phyloP scores from a whole-genome alignment of 805 yeast genomes.

The Nakazawaea molendinolei region DNA sequence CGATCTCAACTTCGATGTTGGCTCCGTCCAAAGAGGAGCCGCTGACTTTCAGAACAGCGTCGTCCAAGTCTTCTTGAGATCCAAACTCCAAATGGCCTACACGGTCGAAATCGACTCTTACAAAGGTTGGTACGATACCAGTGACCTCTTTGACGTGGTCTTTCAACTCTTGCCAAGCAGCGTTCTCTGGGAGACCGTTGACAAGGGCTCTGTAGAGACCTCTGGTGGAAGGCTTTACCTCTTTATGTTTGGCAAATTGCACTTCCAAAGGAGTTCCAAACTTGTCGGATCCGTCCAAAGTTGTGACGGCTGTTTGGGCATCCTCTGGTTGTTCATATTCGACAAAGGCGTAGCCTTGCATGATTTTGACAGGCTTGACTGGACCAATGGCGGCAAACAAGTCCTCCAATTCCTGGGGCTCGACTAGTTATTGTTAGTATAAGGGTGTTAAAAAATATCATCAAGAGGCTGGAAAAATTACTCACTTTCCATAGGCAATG shows the following conservation, averaged over 20 bases:
- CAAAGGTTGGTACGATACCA: slow-evolving; percentile 56
- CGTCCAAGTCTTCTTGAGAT: slow-evolving; percentile 66
- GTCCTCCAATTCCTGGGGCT: slow-evolving; percentile 52
- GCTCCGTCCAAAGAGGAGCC: slow-evolving; percentile 66
- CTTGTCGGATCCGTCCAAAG: slow-evolving; percentile 38
- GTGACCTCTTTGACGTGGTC: slow-evolving; percentile 82
- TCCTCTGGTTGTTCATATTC: slow-evolving; percentile 66
- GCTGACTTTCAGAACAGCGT: slow-evolving; percentile 70
- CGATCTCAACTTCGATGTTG: slow-evolving; percentile 71
- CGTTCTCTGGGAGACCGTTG: slow-evolving; percentile 63
- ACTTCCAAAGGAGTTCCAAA: slow-evolving; percentile 44
- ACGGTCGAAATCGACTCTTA: slow-evolving; percentile 41
- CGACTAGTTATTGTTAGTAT: slow-evolving; percentile 3
- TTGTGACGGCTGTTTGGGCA: slow-evolving; percentile 43
- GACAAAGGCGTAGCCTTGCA: slow-evolving; percentile 85
- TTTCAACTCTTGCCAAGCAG: slow-evolving; percentile 85
- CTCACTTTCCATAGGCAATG: slow-evolving; percentile 28
- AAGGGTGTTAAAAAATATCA: not conserved
- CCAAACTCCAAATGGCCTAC: slow-evolving; percentile 49
- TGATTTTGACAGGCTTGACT: slow-evolving; percentile 57
- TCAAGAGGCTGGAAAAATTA: slow-evolving; percentile 10
- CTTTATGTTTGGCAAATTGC: slow-evolving; percentile 43
- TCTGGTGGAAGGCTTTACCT: slow-evolving; percentile 46
- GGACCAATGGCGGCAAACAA: slow-evolving; percentile 64
- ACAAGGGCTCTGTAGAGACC: slow-evolving; percentile 72